Evolutionary conservation across 495 filamentous ascomycete genomes (phyloP), one percentile per base, ranked within the genome.

Genomic region (Sabuloglossum arenarium): DNA sequence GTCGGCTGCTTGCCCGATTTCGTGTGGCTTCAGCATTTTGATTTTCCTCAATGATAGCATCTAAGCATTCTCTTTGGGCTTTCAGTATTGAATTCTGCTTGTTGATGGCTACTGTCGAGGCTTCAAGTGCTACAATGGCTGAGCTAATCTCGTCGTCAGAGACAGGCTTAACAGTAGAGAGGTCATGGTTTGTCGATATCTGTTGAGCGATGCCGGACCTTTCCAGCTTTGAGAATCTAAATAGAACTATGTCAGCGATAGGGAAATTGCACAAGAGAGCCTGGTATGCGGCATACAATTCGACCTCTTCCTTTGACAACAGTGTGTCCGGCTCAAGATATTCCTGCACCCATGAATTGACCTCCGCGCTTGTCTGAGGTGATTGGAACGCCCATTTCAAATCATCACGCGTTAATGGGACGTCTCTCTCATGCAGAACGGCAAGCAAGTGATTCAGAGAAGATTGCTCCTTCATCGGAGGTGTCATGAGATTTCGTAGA

Each of bases 221-320:
- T 43, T 65, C 58, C 28, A 67, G 61, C 34, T 63, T 64, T n/a
- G 59, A 58, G 19, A 59, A 59, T 47, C 63, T 65, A 16, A 1
- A 32, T 21, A 43, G 21, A 52, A 16, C 12, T 6, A 31, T 45
- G 25, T 27, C 8, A 37, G 25, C 23, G 12, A 29, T 25, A 6
- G 16, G 43, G 54, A 49, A 5, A 52, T 42, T 1, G 24, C 14
- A 12, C 56, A 49, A 34, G 59, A 60, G 63, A 57, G 29, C 57
- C 63, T 39, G n/a, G 3, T 21, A 21, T 55, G 53, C 64, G 61
- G 31, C 66, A 56, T 43, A 56, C 54, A 47, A 11, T 49, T 56
- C 37, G 10, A 47, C 4, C 29, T 56, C 54, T 16, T 56, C 54
- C 54, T 53, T 56, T 9, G 54, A 56, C 1, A 56, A 37, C 2